These are phyloP conservation scores for Fusarium fujikuroi DNA, from an alignment of 2,329 filamentous ascomycete genomes.

Conservation along the genomic window DNA sequence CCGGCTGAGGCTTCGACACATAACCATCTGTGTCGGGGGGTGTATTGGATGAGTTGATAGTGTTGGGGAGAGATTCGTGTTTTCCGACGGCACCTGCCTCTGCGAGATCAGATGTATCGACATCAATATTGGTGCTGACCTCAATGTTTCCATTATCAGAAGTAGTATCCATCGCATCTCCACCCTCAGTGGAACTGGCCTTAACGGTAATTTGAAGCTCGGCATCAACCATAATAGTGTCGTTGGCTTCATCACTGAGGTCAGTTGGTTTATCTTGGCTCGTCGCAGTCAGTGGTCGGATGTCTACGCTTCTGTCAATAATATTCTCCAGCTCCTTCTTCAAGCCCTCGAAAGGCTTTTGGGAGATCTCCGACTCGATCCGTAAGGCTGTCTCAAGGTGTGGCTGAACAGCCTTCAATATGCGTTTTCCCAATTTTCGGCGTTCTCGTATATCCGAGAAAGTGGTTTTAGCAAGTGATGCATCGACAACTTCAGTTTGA, in stretches of 20 bases:
- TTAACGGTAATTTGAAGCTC: conserved; percentile 60
- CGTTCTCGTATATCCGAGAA: conserved; percentile 80
- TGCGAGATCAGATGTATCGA: conserved; percentile 55
- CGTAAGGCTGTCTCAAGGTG: conserved; percentile 78
- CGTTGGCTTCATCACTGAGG: conserved; percentile 54
- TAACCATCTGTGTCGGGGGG: conserved; percentile 63
- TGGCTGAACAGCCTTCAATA: conserved; percentile 84
- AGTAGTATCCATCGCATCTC: conserved; percentile 50
- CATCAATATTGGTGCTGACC: conserved; percentile 59
- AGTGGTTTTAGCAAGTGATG: conserved; percentile 61
- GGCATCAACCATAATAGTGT: conserved; percentile 65
- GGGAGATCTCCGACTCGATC: conserved; percentile 83
- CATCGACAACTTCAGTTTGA: conserved; percentile 54
- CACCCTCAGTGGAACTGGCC: conserved; percentile 40
- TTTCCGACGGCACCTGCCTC: conserved; percentile 44
- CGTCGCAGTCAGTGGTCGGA: conserved; percentile 52
- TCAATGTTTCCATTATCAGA: conserved; percentile 57
- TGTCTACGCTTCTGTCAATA: conserved; percentile 74
- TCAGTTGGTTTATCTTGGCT: conserved; percentile 53
- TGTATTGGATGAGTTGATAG: conserved; percentile 51
- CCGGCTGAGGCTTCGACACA: conserved; percentile 44
- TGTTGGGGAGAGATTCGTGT: conserved; percentile 39
- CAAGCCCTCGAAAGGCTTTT: conserved; percentile 75
- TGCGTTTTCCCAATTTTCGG: conserved; percentile 87
- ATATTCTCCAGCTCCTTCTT: conserved; percentile 79